Percentiles rank a stretch among this genome's conserved stretches.
Conservation (phyloP, 257 asterid genomes). For the Fraxinus quadrangulata region DNA sequence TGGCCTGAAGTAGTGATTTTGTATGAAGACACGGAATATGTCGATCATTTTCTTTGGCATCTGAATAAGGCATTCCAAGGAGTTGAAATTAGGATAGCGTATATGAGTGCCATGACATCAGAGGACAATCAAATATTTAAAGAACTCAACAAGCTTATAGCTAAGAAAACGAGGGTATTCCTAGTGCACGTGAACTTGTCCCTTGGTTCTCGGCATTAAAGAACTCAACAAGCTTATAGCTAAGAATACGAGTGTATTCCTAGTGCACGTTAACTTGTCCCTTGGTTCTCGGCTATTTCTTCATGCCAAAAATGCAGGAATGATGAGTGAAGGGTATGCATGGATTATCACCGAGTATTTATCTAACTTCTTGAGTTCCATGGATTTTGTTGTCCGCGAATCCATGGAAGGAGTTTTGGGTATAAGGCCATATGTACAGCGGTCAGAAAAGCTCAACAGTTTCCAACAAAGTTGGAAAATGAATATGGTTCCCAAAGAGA, state of each 20-base stretch:
- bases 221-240: not conserved
- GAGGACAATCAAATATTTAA: not conserved
- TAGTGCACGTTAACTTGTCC: constrained; percentile 52
- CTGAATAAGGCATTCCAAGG: constrained; percentile 45
- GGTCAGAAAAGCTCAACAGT: constrained; percentile 35
- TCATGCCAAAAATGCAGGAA: constrained; percentile 40
- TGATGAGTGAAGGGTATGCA: constrained; percentile 57
- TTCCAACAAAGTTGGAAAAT: constrained; percentile 51
- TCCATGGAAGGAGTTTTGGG: constrained; percentile 75
- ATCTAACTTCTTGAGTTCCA: constrained; percentile 44
- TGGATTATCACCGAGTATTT: constrained; percentile 58
- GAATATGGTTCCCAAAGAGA: constrained; percentile 25
- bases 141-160: not conserved
- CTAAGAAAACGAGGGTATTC: constrained; percentile 29
- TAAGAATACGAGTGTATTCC: constrained; percentile 28
- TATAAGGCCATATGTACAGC: constrained; percentile 45
- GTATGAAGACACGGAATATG: constrained; percentile 29
- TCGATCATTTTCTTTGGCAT: constrained; percentile 42
- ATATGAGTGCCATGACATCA: constrained; percentile 22
- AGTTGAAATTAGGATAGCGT: constrained; percentile 31
- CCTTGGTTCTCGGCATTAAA: too few species aligned
- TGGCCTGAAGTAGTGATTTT: constrained; percentile 45
- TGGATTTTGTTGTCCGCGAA: constrained; percentile 37
- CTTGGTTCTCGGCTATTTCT: constrained; percentile 43
- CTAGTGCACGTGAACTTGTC: constrained; percentile 51